Evolutionary conservation across 164 flowering plant species (phyloP), one percentile per base, ranked within the genome.

Genomic region (Liquidambar formosana): DNA sequence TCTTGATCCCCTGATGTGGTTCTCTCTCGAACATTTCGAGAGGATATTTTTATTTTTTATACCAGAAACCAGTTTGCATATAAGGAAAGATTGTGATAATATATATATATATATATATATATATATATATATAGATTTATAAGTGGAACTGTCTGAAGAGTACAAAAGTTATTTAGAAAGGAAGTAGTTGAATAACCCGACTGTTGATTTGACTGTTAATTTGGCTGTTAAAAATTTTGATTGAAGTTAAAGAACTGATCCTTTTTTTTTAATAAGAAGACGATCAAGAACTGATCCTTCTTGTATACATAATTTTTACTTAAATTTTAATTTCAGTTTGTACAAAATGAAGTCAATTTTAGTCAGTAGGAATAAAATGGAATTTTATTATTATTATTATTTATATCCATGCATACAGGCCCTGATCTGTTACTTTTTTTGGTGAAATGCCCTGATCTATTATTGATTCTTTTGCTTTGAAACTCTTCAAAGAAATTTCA

Each of bases 231-330:
- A 1, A 54, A 19, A 8, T 54, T 54, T 19, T 19, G 23, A n/a
- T 54, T 15, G 53, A 49, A 49, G 53, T 18, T 1, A n/a, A 13
- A 49, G n/a, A 49, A 49, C 53, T 49, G n/a, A 49, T 49, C 53
- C 53, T n/a, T 49, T 18, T 49, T 56, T n/a, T n/a, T n/a, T n/a
- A n/a, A n/a, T n/a, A n/a, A n/a, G n/a, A n/a, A n/a, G n/a, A n/a
- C n/a, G n/a, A n/a, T n/a, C n/a, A 13, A 49, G n/a, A 49, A 49
- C 53, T 49, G n/a, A 49, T 49, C 53, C 53, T n/a, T 49, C 53
- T 49, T 56, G 59, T 56, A 3, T 3, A 56, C 12, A 11, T 1
- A 21, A 5, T 56, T 19, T 73, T 33, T 33, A 33, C 4, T 28
- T 46, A 0, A 64, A 51, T 44, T 48, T 58, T 56, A 49, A 49